Evolutionary conservation across 2,329 filamentous ascomycete species (phyloP).

Genomic region (Arthrobotrys sinensis): DNA sequence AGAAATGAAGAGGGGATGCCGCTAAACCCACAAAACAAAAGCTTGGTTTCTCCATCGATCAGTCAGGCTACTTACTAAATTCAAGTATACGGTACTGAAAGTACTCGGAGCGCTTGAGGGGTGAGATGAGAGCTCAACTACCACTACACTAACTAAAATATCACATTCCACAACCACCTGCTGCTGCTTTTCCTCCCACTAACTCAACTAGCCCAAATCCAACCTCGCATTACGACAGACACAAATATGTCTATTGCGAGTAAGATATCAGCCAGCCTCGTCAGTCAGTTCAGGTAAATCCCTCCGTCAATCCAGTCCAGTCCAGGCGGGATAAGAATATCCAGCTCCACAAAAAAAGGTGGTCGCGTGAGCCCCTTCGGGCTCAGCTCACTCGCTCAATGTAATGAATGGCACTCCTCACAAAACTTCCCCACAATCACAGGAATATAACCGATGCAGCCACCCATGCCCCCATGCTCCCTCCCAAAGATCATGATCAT

Average conservation of each 20-base stretch:
- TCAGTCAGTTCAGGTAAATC: too few species aligned
- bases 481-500: not conserved
- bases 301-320: not conserved
- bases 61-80: too few species aligned
- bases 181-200: not conserved
- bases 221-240: too few species aligned
- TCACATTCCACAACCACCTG: slow-evolving; percentile 49
- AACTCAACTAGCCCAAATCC: not conserved
- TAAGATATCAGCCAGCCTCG: too few species aligned
- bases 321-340: not conserved
- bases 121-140: not conserved
- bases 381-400: not conserved
- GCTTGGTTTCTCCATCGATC: too few species aligned
- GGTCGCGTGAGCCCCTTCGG: slow-evolving; percentile 4
- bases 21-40: too few species aligned
- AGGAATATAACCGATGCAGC: not conserved
- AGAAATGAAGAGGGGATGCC: too few species aligned
- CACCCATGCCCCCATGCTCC: too few species aligned
- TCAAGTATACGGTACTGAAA: not conserved
- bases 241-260: too few species aligned
- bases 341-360: not conserved
- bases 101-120: not conserved
- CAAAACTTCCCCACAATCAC: slow-evolving; percentile 3
- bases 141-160: slow-evolving; percentile 2
- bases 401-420: not conserved